Percentiles rank a stretch among this genome's conserved stretches.
Evolutionary conservation across 2,329 filamentous ascomycete species (phyloP).

Genomic region (Alternaria sp.): DNA sequence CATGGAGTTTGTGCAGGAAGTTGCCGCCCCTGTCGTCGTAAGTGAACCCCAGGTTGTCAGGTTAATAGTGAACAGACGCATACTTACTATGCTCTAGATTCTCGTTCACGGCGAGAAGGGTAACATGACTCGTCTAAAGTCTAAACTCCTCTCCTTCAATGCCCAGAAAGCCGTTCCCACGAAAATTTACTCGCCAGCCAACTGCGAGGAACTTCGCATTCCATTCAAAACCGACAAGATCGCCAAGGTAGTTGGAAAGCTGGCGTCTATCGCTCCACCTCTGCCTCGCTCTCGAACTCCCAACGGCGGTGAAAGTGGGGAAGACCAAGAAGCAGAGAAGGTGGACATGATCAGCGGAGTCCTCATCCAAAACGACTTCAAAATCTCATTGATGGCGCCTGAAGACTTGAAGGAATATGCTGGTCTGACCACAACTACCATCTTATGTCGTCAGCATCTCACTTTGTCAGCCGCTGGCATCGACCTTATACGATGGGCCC

Average conservation of each 20-base stretch:
- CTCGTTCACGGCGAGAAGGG: conserved; percentile 96
- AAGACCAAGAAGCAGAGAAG: conserved; percentile 35
- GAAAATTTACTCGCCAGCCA: conserved; percentile 92
- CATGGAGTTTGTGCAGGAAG: conserved; percentile 94
- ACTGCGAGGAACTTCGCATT: conserved; percentile 93
- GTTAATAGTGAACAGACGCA: background rate
- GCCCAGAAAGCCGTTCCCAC: conserved; percentile 79
- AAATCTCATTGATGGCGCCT: conserved; percentile 94
- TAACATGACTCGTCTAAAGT: conserved; percentile 97
- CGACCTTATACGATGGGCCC: conserved; percentile 90
- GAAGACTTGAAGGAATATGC: conserved; percentile 96
- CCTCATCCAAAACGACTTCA: conserved; percentile 96
- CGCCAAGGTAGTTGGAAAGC: conserved; percentile 93
- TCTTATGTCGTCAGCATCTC: conserved; percentile 89
- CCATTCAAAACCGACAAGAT: conserved; percentile 96
- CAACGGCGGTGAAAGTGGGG: conserved; percentile 31
- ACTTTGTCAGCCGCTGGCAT: conserved; percentile 87
- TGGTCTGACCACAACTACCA: conserved; percentile 93
- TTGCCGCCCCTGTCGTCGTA: conserved; percentile 90
- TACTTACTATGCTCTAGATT: conserved; percentile 65
- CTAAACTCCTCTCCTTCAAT: conserved; percentile 91
- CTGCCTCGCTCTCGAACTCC: conserved; percentile 48
- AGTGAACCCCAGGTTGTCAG: conserved; percentile 52
- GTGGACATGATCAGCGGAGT: conserved; percentile 81
- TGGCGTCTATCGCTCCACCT: conserved; percentile 82